Base-by-base conservation (phyloP, 2,329 filamentous ascomycete species). In the Alternaria sp. region DNA sequence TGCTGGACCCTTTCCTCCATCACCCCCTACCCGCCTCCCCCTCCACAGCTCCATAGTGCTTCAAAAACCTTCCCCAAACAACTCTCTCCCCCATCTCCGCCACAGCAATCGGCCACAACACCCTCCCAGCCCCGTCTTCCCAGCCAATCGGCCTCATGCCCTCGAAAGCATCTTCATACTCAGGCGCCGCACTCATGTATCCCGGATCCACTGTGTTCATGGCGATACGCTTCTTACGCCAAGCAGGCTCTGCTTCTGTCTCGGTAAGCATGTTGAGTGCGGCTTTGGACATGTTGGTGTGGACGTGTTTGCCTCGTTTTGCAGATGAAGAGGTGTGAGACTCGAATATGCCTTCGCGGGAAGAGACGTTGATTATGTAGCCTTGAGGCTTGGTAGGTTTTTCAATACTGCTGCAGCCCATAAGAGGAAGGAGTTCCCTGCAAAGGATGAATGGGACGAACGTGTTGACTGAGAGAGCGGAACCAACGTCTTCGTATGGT, bases 321-420 rank as follows among this genome's bases (percentile, higher is more conserved):
- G 59, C 49, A 4, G 24, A 30, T 2, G 61, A 60, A 3, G 46
- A 42, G n/a, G 26, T 38, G 12, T 26, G 39, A 20, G 52, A 43
- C 54, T 66, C 61, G 44, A 66, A 66, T 24, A 64, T 66, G n/a
- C 62, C 59, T 59, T 66, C 62, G 14, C 59, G 64, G 5, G 62
- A 66, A 24, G 62, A 64, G 20, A 66, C 59, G 26, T 66, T 66
- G 57, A 66, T 61, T 26, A 66, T 57, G 43, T 59, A 66, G 32
- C 55, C 57, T 42, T 48, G 39, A 8, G 63, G 55, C 48, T 61
- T 58, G 16, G 30, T 30, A 14, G 58, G 16, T 8, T 5, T 16
- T 3, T 36, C 26, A 3, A 20, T 2, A 24, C 30, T 36, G 3
- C 41, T 12, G 20, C 8, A 41, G 11, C 61, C 61, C 61, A 62